A percentile compares a stretch with the other conserved stretches of the same genome.
Conservation (phyloP, 345 rosid species). For the Eucalyptus regnans region DNA sequence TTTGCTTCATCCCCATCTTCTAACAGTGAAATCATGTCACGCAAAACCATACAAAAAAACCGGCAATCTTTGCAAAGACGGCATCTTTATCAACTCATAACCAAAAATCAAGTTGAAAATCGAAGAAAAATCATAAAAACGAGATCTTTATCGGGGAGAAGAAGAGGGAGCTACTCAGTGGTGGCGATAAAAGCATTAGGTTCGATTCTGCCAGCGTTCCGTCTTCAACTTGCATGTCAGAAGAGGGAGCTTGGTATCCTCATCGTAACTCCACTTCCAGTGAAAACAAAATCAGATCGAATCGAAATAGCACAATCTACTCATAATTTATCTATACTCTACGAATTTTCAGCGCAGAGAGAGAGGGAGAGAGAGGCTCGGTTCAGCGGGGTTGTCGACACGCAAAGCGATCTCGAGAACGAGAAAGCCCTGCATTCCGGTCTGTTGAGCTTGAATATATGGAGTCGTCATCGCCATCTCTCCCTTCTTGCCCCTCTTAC, state of each 20-base stretch:
- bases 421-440: slow-evolving; percentile 74
- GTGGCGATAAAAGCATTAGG: slow-evolving; percentile 28
- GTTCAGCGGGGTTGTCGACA: slow-evolving; percentile 83
- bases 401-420: slow-evolving; percentile 29
- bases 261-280: slow-evolving; percentile 18
- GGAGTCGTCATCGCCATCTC: slow-evolving; percentile 64
- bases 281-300: background rate
- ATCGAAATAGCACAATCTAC: background rate
- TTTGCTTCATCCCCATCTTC: slow-evolving; percentile 37
- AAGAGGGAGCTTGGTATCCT: slow-evolving; percentile 64
- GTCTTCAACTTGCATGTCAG: slow-evolving; percentile 32
- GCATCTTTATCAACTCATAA: background rate
- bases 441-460: slow-evolving; percentile 98
- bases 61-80: background rate
- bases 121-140: background rate
- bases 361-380: slow-evolving; percentile 21
- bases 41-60: background rate
- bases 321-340: background rate
- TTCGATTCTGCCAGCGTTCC: slow-evolving; percentile 64
- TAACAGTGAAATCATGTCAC: background rate
- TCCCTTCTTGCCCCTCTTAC: background rate
- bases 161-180: slow-evolving; percentile 27
- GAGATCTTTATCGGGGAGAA: background rate
- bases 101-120: background rate
- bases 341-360: background rate